Evolutionary conservation across 768 basidiomycete genomes (phyloP), one percentile per base, ranked within the genome.

Genomic region (Leccinum obscurum): DNA sequence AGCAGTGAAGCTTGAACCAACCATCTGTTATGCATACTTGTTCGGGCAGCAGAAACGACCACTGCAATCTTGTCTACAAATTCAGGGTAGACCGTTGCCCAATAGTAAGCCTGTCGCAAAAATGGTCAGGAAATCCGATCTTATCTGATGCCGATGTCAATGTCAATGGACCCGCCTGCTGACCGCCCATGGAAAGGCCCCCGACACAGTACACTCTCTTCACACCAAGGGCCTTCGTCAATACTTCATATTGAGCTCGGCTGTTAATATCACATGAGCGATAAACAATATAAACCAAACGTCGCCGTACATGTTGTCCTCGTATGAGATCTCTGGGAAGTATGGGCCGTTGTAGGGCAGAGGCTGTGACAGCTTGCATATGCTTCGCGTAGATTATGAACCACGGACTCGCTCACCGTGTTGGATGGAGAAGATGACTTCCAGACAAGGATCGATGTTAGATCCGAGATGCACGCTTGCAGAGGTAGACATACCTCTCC

Each of bases 351-450:
- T 82, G 66, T 82, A 82, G 0, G 84, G 84, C 5, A 70, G 65
- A 10, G 84, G 81, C 84, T 85, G 52, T 46, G 20, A 17, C 15
- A 30, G 13, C 20, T 32, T 37, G 48, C 48, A 48, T 53, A 28
- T 55, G 22, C 44, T 30, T 54, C 10, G 39, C 17, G 20, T 41
- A 49, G 58, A 8, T 17, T n/a, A 30, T 41, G 8, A n/a, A 55
- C 30, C 20, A 26, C 32, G 24, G 54, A 44, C 35, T 48, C 1
- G n/a, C 63, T 68, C 60, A 84, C 83, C 60, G 85, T 85, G 67
- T 85, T 85, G 0, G 84, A 85, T 32, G 85, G 84, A 37, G 85
- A 85, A 20, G 84, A 85, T 0, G 84, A 85, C 83, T 64, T 54
- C 39, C 28, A 22, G 15, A 51, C 13, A 32, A 13, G 26, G 28